phyloP scores from a whole-genome alignment of 805 yeast genomes.

The Nakazawaea holstii region DNA sequence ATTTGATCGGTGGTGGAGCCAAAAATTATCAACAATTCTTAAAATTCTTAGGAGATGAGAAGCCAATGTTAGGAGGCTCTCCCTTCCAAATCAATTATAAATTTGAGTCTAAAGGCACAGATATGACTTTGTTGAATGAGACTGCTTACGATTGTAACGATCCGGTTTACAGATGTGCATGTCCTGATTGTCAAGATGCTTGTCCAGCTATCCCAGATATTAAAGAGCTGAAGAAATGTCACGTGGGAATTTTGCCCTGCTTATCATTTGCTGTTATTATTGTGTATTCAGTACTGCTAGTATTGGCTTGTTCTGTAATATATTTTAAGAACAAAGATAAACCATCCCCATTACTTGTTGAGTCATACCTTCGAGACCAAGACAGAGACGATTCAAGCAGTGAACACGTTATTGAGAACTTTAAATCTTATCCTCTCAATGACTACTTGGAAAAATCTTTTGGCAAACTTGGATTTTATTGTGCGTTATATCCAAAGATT shows the following conservation, averaged over 20 bases:
- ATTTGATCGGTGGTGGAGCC: constrained; percentile 97
- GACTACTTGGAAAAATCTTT: constrained; percentile 42
- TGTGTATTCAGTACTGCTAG: constrained; percentile 32
- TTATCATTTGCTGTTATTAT: constrained; percentile 59
- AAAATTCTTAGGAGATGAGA: constrained; percentile 90
- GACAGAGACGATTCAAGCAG: constrained; percentile 22
- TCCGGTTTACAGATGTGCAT: constrained; percentile 68
- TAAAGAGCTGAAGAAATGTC: constrained; percentile 36
- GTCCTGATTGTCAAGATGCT: constrained; percentile 79
- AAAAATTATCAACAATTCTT: constrained; percentile 63
- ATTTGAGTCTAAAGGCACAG: constrained; percentile 31
- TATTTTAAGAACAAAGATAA: background rate
- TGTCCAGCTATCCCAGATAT: constrained; percentile 67
- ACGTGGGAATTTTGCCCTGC: constrained; percentile 63
- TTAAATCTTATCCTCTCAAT: constrained; percentile 41
- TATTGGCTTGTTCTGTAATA: background rate
- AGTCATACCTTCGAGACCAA: constrained; percentile 3
- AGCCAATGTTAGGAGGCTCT: constrained; percentile 90
- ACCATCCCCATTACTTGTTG: background rate
- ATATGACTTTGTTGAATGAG: constrained; percentile 25
- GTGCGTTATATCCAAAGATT: constrained; percentile 55
- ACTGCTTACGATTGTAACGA: constrained; percentile 51
- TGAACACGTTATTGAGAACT: constrained; percentile 18
- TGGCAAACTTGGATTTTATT: constrained; percentile 45
- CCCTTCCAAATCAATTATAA: constrained; percentile 87